Percentiles rank a stretch among this genome's conserved stretches.
Evolutionary conservation across 768 basidiomycete genomes (phyloP).

Genomic region (Hygrocybe coccinea): DNA sequence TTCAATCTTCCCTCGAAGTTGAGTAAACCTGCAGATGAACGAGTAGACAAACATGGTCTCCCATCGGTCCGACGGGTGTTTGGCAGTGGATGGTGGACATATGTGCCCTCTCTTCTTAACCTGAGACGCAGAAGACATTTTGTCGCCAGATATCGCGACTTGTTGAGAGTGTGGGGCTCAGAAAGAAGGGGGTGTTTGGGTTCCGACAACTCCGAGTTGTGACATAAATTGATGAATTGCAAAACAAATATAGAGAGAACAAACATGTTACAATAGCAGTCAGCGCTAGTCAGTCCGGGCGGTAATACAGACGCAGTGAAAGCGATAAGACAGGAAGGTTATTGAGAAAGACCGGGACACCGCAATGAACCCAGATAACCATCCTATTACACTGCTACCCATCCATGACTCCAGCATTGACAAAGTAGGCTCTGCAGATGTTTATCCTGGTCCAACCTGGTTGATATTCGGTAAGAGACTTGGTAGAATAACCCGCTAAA

Average conservation of each 20-base stretch:
- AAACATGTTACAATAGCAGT: slow-evolving; percentile 48
- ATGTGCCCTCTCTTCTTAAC: slow-evolving; percentile 41
- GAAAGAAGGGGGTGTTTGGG: slow-evolving; percentile 25
- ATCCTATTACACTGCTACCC: neutral
- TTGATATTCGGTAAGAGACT: slow-evolving; percentile 11
- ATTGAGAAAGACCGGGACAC: neutral
- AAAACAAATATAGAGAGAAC: slow-evolving; percentile 23
- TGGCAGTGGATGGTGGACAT: slow-evolving; percentile 58
- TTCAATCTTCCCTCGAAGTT: slow-evolving; percentile 68
- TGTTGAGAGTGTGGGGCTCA: slow-evolving; percentile 15
- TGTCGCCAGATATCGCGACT: slow-evolving; percentile 26
- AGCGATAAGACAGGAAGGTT: neutral
- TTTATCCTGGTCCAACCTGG: slow-evolving; percentile 85
- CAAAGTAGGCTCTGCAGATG: slow-evolving; percentile 2
- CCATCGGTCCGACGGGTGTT: slow-evolving; percentile 79
- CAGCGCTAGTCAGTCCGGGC: neutral
- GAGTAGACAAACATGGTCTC: slow-evolving; percentile 81
- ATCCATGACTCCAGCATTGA: neutral
- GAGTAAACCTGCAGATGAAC: slow-evolving; percentile 80
- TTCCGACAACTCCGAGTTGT: neutral
- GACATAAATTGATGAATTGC: neutral
- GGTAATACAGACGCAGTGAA: neutral
- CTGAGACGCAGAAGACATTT: slow-evolving; percentile 31
- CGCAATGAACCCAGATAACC: neutral
- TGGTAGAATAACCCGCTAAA: slow-evolving; percentile 13